Base-by-base conservation (phyloP, 257 asterid genomes). In the Solanum pinnatisectum region DNA sequence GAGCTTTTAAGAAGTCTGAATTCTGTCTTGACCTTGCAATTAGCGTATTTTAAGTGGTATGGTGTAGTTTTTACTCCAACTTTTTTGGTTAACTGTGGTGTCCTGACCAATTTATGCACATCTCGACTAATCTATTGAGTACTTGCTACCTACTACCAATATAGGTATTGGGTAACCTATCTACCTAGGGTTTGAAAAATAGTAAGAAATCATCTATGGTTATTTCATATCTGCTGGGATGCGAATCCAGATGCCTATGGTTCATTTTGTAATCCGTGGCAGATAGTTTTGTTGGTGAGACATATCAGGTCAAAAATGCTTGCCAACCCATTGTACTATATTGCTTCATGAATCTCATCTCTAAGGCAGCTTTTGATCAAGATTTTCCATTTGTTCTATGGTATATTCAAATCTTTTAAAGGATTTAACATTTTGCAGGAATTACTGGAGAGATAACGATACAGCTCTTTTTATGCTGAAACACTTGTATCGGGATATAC, bases 381-480 rank as follows among this genome's bases (percentile, higher is more conserved):
- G 84, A 42, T 42, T 18, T 79, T 42, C 65, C 16, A 5, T 46
- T 79, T 79, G 65, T 79, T 44, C 16, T 79, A 2, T 79, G 60
- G 65, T 79, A 5, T 46, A 84, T 87, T 59, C 42, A 60, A 67
- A 15, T 79, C 30, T 67, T 56, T 27, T 8, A 44, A 46, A 73
- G 87, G 71, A 25, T 68, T 2, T 15, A 68, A 70, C 35, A 68
- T 72, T 89, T 35, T 83, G 72, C 94, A 97, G 99, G 86, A 97
- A 96, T 91, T 97, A 97, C 89, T 97, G 99, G 99, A 93, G 98
- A 84, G 99, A 97, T 87, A 86, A 90, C 5, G 99, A 97, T 88
- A 96, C 99, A 1, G 99, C 98, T 56, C 98, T 97, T 74, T 97
- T 97, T 94, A 96, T 96, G 86, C 87, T 97, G 90, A 96, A 92